phyloP scores from a whole-genome alignment of 805 yeast species.

The Jamesozyma rosinii region DNA sequence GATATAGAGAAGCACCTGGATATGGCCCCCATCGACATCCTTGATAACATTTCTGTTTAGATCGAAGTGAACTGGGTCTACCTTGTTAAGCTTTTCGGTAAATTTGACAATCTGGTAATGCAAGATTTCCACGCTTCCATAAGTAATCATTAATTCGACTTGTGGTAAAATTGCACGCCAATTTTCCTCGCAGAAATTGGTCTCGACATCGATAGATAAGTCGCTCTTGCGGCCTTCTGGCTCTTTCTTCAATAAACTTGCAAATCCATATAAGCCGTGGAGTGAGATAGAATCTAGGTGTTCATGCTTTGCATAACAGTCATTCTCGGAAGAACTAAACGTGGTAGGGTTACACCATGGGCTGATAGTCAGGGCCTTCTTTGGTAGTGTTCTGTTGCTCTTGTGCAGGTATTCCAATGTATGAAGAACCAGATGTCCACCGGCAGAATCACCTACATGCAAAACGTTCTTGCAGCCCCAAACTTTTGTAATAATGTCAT shows the following conservation, averaged over 20 bases:
- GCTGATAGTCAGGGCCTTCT: conserved; percentile 17
- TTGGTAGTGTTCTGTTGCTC: conserved; percentile 8
- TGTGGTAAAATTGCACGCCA: conserved; percentile 13
- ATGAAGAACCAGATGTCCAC: conserved; percentile 18
- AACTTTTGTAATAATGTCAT: conserved; percentile 6
- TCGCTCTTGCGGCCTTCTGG: conserved; percentile 1
- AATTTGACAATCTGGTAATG: conserved; percentile 12
- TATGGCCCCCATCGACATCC: conserved; percentile 14
- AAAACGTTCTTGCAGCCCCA: conserved; percentile 9
- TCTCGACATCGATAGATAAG: conserved; percentile 15
- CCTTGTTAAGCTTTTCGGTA: conserved; percentile 4
- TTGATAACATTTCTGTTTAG: conserved; percentile 1
- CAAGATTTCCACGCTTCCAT: conserved; percentile 21
- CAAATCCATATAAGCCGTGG: conserved; percentile 7
- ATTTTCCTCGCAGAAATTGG: conserved; percentile 8
- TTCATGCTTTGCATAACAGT: not conserved
- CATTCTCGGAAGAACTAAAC: conserved; percentile 2
- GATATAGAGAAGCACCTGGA: conserved; percentile 8
- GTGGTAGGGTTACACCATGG: conserved; percentile 24
- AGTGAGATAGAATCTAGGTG: conserved; percentile 11
- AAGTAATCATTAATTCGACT: conserved; percentile 11
- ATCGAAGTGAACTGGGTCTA: conserved; percentile 2
- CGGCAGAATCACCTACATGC: conserved; percentile 25
- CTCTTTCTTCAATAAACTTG: not conserved
- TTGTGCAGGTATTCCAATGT: conserved; percentile 9